phyloP scores from a whole-genome alignment of 208 protist genomes.

The Leishmania major region DNA sequence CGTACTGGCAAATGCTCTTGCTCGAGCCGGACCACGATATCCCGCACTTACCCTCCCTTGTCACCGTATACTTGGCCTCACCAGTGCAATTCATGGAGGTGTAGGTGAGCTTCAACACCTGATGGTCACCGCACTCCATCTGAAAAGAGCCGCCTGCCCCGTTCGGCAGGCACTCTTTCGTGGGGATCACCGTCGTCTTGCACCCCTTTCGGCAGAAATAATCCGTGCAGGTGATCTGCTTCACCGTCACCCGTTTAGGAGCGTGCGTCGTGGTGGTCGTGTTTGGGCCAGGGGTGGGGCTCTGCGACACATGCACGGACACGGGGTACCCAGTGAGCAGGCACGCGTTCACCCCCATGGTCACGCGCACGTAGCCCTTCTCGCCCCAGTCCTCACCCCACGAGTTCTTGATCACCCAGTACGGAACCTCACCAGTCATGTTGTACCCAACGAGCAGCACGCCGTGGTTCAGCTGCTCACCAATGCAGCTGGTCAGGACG shows the following conservation, averaged over 20 bases:
- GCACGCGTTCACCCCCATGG: conserved; percentile 54
- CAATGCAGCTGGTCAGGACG: conserved; percentile 55
- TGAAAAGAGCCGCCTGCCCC: conserved; percentile 9
- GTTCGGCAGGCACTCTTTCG: conserved; percentile 13
- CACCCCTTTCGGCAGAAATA: conserved; percentile 23
- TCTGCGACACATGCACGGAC: conserved; percentile 9
- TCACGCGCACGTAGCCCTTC: conserved; percentile 73
- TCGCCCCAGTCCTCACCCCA: conserved; percentile 81
- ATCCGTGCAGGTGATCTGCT: conserved; percentile 27
- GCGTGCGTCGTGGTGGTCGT: conserved; percentile 9
- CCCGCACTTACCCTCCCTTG: no score
- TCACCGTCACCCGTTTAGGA: conserved; percentile 5
- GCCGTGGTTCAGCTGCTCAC: conserved; percentile 63
- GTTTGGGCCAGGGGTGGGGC: neutral
- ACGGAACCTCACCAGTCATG: conserved; percentile 38
- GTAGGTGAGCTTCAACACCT: no score
- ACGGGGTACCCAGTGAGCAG: conserved; percentile 37
- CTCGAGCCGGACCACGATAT: conserved; percentile 16
- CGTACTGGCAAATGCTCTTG: conserved; percentile 9
- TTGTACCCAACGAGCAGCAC: conserved; percentile 85
- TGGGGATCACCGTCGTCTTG: neutral
- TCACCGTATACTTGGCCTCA: no score
- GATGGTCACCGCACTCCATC: conserved; percentile 50
- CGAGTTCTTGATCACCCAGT: conserved; percentile 93
- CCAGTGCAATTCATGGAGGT: no score